Conservation (phyloP, 192 early-diverging fungal genomes). For the Coemansia sp. region DNA sequence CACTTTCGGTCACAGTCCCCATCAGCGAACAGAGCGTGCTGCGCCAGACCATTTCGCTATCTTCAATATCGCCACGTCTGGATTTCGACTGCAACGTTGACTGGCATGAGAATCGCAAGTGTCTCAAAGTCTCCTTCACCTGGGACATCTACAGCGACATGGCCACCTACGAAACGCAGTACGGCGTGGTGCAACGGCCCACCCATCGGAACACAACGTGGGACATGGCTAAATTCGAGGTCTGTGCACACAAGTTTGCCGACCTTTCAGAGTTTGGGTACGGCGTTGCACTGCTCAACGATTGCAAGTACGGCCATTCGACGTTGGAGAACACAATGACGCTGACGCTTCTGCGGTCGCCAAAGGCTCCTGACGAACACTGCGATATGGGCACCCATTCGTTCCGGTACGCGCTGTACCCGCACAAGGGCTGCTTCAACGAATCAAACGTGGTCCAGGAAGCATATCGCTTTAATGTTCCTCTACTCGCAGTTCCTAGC, state of each 20-base stretch:
- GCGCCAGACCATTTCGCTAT: conserved; percentile 72
- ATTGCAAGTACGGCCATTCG: conserved; percentile 96
- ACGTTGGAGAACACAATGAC: conserved; percentile 77
- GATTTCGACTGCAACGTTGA: conserved; percentile 88
- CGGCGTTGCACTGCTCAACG: conserved; percentile 89
- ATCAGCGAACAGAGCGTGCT: conserved; percentile 68
- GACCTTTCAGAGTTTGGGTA: conserved; percentile 93
- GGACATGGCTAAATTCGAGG: conserved; percentile 88
- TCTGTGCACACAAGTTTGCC: conserved; percentile 94
- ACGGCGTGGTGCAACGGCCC: conserved; percentile 84
- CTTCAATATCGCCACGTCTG: conserved; percentile 67
- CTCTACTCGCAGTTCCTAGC: conserved; percentile 55
- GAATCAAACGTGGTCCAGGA: conserved; percentile 84
- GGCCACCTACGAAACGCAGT: conserved; percentile 94
- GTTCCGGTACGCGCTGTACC: conserved; percentile 88
- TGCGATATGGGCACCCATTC: conserved; percentile 66
- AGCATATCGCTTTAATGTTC: conserved; percentile 88
- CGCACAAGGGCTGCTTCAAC: conserved; percentile 81
- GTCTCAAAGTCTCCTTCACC: conserved; percentile 92
- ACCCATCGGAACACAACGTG: conserved; percentile 93
- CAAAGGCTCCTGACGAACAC: conserved; percentile 68
- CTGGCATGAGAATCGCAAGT: conserved; percentile 88
- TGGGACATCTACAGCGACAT: conserved; percentile 78
- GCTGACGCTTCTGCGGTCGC: conserved; percentile 80
- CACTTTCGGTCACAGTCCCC: conserved; percentile 63